Evolutionary conservation across 2,329 filamentous ascomycete genomes (phyloP), one percentile per base, ranked within the genome.

Genomic region (Fusarium avenaceum): DNA sequence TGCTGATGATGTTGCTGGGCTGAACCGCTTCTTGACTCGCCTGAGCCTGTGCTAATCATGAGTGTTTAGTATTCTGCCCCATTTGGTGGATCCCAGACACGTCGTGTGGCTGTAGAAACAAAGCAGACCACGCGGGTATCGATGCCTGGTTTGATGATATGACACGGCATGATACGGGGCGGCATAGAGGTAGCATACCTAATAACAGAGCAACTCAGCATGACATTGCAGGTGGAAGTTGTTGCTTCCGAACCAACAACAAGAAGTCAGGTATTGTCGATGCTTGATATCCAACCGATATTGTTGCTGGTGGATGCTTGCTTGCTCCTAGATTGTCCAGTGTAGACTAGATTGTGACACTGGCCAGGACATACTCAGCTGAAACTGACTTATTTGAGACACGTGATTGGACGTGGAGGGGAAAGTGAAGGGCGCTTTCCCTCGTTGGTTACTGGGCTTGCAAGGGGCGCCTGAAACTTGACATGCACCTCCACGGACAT

Each of bases 341-440:
- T 57, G 28, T 19, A 62, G 62, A 48, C 53, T 55, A 24, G 26
- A 59, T 57, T 69, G 60, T 70, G 53, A 67, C 59, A 46, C 52
- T 59, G 52, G 55, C 33, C 50, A 57, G 64, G 63, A 66, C 58
- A 53, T 33, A 52, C 63, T 54, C 71, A 73, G 71, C 71, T 73
- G 71, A 73, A 63, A 69, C 53, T 57, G 51, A 42, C 22, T 43
- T 42, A 11, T 58, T 15, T 8, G 22, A 20, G 58, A 30, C 47
- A 63, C 56, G 45, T 70, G 71, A 72, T 73, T 73, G 71, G 70
- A 11, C n/a, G 4, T 9, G 10, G 15, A 8, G 11, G 40, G 47
- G 38, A 28, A 57, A 47, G 57, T 48, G 56, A 38, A 66, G 57
- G 32, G 15, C 48, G 32, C 71, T 50, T 69, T 73, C 33, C 71